Percentiles rank a stretch among this genome's conserved stretches.
Conservation (phyloP, 169 alveolate genomes). For the Amoebophrya sp. region DNA sequence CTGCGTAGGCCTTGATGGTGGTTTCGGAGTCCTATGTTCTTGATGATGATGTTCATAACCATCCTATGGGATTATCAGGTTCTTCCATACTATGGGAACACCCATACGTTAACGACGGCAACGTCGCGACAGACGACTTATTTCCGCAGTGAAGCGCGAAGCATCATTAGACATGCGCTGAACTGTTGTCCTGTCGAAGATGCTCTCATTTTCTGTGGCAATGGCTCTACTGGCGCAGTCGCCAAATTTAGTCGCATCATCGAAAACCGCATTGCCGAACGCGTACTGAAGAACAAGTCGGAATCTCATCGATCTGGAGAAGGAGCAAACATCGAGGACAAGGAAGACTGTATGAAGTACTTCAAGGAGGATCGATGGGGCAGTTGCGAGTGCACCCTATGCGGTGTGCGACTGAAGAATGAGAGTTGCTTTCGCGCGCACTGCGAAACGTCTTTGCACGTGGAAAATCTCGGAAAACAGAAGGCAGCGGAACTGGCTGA, state of each 20-base stretch:
- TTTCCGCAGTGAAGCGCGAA: neutral
- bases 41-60: no score
- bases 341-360: neutral
- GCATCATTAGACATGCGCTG: neutral
- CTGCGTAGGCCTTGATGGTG: no score
- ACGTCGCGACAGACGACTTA: constrained; percentile 47
- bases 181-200: constrained; percentile 22
- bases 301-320: neutral
- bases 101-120: constrained; percentile 45
- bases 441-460: neutral
- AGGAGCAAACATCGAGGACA: neutral
- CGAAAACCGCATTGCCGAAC: neutral
- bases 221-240: constrained; percentile 37
- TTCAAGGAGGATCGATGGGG: constrained; percentile 39
- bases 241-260: neutral
- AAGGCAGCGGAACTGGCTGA: neutral
- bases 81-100: constrained; percentile 47
- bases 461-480: neutral
- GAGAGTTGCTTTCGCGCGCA: constrained; percentile 27
- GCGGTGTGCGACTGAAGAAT: constrained; percentile 28
- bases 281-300: neutral
- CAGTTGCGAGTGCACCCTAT: constrained; percentile 32
- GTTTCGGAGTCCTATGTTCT: no score
- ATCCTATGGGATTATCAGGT: no score
- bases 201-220: constrained; percentile 50